A percentile compares a stretch with the other conserved stretches of the same genome.
Conservation (phyloP, 2,329 filamentous ascomycete species). For the Fusarium torulosum region DNA sequence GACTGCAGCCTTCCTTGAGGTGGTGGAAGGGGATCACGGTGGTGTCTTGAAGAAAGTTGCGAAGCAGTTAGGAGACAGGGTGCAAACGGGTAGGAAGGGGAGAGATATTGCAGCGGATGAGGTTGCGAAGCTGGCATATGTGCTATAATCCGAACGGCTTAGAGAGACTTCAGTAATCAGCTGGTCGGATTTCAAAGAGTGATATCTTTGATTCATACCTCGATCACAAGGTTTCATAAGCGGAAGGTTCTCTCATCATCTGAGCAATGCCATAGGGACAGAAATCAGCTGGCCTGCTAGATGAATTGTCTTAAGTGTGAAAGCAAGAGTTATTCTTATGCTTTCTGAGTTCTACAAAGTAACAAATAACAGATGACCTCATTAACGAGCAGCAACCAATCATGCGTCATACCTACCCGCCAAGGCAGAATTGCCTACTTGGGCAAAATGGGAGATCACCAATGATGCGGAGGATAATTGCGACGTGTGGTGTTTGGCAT, state of each 20-base stretch:
- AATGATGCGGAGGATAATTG: too few relatives aligned
- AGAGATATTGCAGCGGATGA: slow-evolving; percentile 8
- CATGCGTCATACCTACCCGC: background rate
- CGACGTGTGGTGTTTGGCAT: too few relatives aligned
- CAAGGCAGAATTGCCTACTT: background rate
- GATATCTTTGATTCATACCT: too few relatives aligned
- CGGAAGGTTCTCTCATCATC: too few relatives aligned
- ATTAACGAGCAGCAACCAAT: background rate
- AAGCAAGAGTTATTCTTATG: too few relatives aligned
- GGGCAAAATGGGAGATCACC: background rate
- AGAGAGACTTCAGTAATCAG: too few relatives aligned
- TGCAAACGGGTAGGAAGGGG: background rate
- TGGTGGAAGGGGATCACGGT: background rate
- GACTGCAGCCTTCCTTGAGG: slow-evolving; percentile 43
- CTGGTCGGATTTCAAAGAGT: too few relatives aligned
- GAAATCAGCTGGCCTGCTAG: too few relatives aligned
- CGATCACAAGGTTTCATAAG: too few relatives aligned
- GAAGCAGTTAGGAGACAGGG: background rate
- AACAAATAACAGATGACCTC: background rate
- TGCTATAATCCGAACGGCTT: background rate
- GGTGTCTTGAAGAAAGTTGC: background rate
- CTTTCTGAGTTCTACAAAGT: too few relatives aligned
- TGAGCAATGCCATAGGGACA: too few relatives aligned
- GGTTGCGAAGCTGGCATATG: slow-evolving; percentile 13
- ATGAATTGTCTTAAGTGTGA: too few relatives aligned